Conservation (phyloP, 1,139 yeast genomes). For the Tardiomyces digboiensis region DNA sequence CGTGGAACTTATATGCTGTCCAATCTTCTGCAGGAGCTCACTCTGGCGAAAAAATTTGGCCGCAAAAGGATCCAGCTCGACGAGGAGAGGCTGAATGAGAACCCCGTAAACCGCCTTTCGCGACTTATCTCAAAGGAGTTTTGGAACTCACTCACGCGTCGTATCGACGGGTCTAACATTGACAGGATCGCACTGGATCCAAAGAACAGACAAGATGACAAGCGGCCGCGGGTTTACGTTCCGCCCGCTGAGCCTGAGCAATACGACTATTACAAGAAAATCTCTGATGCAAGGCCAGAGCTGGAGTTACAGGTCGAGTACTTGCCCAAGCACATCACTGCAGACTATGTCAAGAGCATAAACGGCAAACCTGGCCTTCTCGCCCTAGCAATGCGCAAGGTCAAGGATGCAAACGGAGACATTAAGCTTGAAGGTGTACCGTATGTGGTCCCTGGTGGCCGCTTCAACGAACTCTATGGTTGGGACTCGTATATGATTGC, state of each 20-base stretch:
- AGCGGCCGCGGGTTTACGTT: slow-evolving; percentile 63
- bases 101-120: slow-evolving; percentile 72
- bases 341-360: slow-evolving; percentile 62
- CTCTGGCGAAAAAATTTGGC: slow-evolving; percentile 78
- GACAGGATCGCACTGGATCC: slow-evolving; percentile 70
- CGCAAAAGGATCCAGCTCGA: slow-evolving; percentile 69
- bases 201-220: slow-evolving; percentile 55
- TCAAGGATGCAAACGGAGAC: slow-evolving; percentile 39
- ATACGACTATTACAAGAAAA: slow-evolving; percentile 52
- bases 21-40: slow-evolving; percentile 79
- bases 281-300: slow-evolving; percentile 48
- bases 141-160: slow-evolving; percentile 75
- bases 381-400: slow-evolving; percentile 61
- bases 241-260: slow-evolving; percentile 67
- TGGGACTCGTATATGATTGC: slow-evolving; percentile 98
- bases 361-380: slow-evolving; percentile 81
- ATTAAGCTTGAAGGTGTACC: slow-evolving; percentile 57
- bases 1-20: slow-evolving; percentile 91
- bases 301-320: slow-evolving; percentile 65
- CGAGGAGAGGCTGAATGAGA: slow-evolving; percentile 77
- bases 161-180: slow-evolving; percentile 51
- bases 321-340: slow-evolving; percentile 42
- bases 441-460: slow-evolving; percentile 94
- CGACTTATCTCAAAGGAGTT: slow-evolving; percentile 70
- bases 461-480: slow-evolving; percentile 94